A percentile compares a stretch with the other conserved stretches of the same genome.
These are phyloP conservation scores for Spathaspora girioi DNA, from an alignment of 805 yeast species.

Conservation along the genomic window DNA sequence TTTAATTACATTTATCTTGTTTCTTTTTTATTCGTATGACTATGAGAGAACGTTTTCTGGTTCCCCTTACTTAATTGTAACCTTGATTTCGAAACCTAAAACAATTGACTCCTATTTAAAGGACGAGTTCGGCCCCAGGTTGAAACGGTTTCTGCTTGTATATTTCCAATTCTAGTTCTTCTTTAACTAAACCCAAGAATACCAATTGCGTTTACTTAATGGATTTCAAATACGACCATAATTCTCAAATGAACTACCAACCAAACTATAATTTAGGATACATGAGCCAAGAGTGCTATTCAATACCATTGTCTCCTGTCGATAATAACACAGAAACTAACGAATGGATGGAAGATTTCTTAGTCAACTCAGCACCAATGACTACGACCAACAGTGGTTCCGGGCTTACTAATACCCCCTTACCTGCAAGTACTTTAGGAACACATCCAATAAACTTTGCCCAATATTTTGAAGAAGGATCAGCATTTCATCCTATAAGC, in stretches of 20 bases:
- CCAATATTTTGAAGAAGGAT: slow-evolving; percentile 1
- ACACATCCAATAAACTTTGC: background rate
- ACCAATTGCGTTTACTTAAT: background rate
- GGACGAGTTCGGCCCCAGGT: background rate
- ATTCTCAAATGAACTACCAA: background rate
- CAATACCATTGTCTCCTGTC: slow-evolving; percentile 10
- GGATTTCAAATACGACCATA: background rate
- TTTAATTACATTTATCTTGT: background rate
- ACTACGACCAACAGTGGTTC: slow-evolving; percentile 11
- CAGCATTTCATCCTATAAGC: background rate
- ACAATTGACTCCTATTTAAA: background rate
- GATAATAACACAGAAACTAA: slow-evolving; percentile 5
- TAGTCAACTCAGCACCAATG: slow-evolving; percentile 15
- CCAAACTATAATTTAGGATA: background rate
- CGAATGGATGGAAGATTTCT: slow-evolving; percentile 19
- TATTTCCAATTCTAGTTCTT: background rate
- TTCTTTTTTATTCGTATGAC: background rate
- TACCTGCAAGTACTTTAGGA: background rate
- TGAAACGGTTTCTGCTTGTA: background rate
- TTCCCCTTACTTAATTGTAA: background rate
- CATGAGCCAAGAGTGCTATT: slow-evolving; percentile 1
- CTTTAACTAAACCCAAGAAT: background rate
- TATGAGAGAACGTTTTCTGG: background rate
- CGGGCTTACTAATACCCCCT: background rate
- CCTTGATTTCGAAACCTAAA: background rate